Conservation (phyloP, 768 basidiomycete species). For the Macrolepiota albuminosa region DNA sequence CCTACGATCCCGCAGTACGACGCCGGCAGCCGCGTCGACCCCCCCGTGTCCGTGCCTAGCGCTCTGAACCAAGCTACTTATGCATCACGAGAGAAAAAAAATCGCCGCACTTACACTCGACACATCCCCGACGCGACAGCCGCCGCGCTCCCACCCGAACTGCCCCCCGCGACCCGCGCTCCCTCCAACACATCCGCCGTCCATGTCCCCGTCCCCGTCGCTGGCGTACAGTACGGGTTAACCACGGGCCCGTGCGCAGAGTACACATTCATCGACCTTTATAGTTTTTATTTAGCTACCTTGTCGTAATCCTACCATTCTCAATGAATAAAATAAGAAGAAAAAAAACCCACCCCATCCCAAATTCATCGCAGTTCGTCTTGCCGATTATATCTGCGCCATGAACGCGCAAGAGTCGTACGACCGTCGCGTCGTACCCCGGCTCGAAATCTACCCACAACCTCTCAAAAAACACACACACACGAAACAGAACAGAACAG, state of each 20-base stretch:
- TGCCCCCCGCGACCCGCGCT: constrained; percentile 77
- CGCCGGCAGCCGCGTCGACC: constrained; percentile 89
- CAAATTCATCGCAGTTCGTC: constrained; percentile 96
- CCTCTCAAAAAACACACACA: too few species aligned
- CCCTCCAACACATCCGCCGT: not conserved
- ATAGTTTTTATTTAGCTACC: not conserved
- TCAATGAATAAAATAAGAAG: not conserved
- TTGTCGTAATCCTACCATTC: not conserved
- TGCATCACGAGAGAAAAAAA: too few species aligned
- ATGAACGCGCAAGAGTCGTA: constrained; percentile 48
- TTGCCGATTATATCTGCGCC: constrained; percentile 82
- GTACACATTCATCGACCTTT: constrained; percentile 73
- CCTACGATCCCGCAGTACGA: constrained; percentile 92
- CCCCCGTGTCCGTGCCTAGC: constrained; percentile 92
- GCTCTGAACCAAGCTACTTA: constrained; percentile 47
- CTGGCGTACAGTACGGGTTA: constrained; percentile 46
- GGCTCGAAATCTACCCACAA: constrained; percentile 56
- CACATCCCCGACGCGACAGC: constrained; percentile 86
- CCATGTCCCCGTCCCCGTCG: not conserved
- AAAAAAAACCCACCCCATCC: constrained; percentile 75
- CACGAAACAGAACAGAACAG: too few species aligned
- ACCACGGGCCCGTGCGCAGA: constrained; percentile 72
- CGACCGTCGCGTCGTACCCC: constrained; percentile 86
- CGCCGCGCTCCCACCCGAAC: constrained; percentile 93
- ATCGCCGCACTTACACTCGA: constrained; percentile 57